Conservation (phyloP, 2,329 filamentous ascomycete genomes). For the Trichoderma polysporum region DNA sequence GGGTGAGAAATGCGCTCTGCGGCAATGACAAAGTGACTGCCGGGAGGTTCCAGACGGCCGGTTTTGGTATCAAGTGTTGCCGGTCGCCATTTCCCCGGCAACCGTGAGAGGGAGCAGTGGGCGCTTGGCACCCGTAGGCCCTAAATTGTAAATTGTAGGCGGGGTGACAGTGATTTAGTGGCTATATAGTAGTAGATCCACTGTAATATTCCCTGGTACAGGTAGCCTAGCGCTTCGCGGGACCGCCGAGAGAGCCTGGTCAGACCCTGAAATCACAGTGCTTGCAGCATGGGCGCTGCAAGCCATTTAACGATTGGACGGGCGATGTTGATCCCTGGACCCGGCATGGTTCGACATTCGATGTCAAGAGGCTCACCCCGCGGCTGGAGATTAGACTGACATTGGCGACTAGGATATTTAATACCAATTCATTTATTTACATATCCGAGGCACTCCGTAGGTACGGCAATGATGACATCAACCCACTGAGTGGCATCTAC, state of each 20-base stretch:
- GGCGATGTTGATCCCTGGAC: not conserved
- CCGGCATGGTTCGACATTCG: not conserved
- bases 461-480: not conserved
- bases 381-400: not conserved
- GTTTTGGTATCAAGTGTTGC: not conserved
- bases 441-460: not conserved
- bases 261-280: conserved; percentile 5
- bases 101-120: conserved; percentile 7
- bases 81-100: conserved; percentile 15
- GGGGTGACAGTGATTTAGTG: conserved; percentile 1
- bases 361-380: not conserved
- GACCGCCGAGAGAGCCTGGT: not conserved
- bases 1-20: conserved; percentile 1
- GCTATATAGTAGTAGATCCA: not conserved
- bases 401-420: not conserved
- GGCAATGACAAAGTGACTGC: not conserved
- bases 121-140: not conserved
- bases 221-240: not conserved
- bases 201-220: not conserved
- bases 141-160: not conserved
- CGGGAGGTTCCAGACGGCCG: not conserved
- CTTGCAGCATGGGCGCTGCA: conserved; percentile 10
- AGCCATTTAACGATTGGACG: conserved; percentile 3
- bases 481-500: not conserved
- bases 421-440: not conserved